Percentiles rank a stretch among this genome's conserved stretches.
phyloP scores from a whole-genome alignment of 2,329 filamentous ascomycete species.

The Aschersonia sp. region DNA sequence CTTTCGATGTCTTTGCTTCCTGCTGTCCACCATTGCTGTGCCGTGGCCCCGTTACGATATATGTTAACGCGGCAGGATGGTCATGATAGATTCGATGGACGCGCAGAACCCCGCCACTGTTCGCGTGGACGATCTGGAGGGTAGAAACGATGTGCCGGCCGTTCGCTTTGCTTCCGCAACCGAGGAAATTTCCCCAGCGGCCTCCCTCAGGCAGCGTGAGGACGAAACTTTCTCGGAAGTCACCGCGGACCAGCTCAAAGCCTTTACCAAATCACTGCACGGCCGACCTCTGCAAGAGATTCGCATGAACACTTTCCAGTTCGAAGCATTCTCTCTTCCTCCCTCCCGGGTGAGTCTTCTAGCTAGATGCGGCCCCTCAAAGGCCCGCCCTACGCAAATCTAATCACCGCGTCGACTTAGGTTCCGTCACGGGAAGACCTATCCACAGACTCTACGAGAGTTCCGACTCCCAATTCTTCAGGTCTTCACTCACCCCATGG shows the following conservation, averaged over 20 bases:
- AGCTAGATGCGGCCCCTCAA: not conserved
- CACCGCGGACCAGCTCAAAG: constrained; percentile 50
- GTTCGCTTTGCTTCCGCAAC: constrained; percentile 61
- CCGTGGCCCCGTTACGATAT: not conserved
- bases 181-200: constrained; percentile 44
- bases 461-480: constrained; percentile 50
- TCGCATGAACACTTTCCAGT: constrained; percentile 74
- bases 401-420: constrained; percentile 10
- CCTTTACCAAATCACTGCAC: constrained; percentile 58
- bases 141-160: constrained; percentile 21
- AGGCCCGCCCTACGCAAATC: not conserved
- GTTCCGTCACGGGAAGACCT: constrained; percentile 46
- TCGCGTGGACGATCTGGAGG: constrained; percentile 7
- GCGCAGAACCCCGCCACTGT: constrained; percentile 1
- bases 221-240: constrained; percentile 23
- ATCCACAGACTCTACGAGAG: constrained; percentile 44
- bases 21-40: not conserved
- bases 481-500: constrained; percentile 49
- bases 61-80: not conserved
- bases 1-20: not conserved
- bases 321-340: constrained; percentile 81
- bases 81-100: not conserved
- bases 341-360: constrained; percentile 55
- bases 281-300: constrained; percentile 65
- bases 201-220: constrained; percentile 22